Evolutionary conservation across 2,329 filamentous ascomycete species (phyloP), one percentile per base, ranked within the genome.

Genomic region (Drechslerella coelobrocha): DNA sequence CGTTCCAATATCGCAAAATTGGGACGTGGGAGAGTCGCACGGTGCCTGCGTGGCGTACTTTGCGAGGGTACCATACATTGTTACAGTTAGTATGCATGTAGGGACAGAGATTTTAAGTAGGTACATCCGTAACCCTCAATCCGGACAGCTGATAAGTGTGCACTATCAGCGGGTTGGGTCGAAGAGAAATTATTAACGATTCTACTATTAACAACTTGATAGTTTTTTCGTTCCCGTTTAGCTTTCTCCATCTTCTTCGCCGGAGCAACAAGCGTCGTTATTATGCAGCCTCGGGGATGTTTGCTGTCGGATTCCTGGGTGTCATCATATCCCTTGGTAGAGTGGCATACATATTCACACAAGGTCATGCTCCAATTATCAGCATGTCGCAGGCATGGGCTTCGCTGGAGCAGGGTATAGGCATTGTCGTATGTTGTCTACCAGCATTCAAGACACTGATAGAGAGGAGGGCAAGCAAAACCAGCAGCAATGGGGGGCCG

Each of bases 151-250:
- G n/a, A n/a, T n/a, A n/a, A n/a, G n/a, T n/a, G n/a, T n/a, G n/a
- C n/a, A n/a, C n/a, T n/a, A n/a, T n/a, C n/a, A n/a, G n/a, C n/a
- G n/a, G n/a, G n/a, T n/a, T n/a, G n/a, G n/a, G n/a, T n/a, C n/a
- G n/a, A n/a, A n/a, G n/a, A n/a, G n/a, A n/a, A n/a, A n/a, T n/a
- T n/a, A n/a, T n/a, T 45, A 45, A 14, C 17, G 9, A 10, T 45
- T 19, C 7, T 19, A 2, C 4, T 53, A 12, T 12, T 51, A 9
- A 10, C 7, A 19, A 24, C 8, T 14, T 23, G 34, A 17, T 27
- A 65, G 61, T 65, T 9, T 65, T 65, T n/a, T 59, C 53, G 2
- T 65, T 65, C 43, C 53, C 61, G 7, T 65, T 65, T 19, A 57
- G 29, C 6, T 65, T 65, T 34, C 53, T 65, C 10, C 53, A 59